phyloP scores from a whole-genome alignment of 2,329 filamentous ascomycete species.

The Paramyrothecium roridum region DNA sequence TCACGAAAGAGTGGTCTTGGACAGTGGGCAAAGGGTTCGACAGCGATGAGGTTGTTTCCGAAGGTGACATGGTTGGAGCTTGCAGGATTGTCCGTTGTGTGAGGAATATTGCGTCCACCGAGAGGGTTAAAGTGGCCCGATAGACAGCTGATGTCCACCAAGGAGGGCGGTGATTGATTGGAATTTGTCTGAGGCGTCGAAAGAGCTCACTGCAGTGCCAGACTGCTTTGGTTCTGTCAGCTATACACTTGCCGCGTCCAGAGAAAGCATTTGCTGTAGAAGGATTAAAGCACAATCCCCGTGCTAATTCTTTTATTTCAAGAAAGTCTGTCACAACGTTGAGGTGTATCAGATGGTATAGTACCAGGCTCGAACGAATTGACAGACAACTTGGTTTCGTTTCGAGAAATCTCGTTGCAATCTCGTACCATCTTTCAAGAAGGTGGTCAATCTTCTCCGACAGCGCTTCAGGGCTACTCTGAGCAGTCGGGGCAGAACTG shows the following conservation, averaged over 20 bases:
- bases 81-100: neutral
- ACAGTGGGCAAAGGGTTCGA: too few species aligned
- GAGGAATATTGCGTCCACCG: constrained; percentile 53
- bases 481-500: neutral
- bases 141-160: constrained; percentile 74
- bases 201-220: constrained; percentile 68
- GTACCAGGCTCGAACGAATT: constrained; percentile 39
- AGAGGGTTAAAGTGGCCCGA: constrained; percentile 60
- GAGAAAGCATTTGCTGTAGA: constrained; percentile 50
- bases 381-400: neutral
- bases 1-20: too few species aligned
- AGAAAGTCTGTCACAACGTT: constrained; percentile 67
- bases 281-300: constrained; percentile 56
- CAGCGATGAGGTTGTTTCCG: neutral
- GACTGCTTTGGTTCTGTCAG: constrained; percentile 59
- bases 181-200: constrained; percentile 58
- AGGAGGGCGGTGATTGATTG: constrained; percentile 55
- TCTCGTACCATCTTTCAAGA: constrained; percentile 64
- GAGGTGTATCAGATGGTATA: constrained; percentile 69
- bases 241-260: constrained; percentile 62
- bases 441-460: constrained; percentile 63
- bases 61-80: neutral
- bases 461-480: constrained; percentile 42
- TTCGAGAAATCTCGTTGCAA: constrained; percentile 39
- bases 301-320: constrained; percentile 64